A percentile compares a stretch with the other conserved stretches of the same genome.
These are phyloP conservation scores for Candida berthetii DNA, from an alignment of 805 yeast genomes.

Conservation along the genomic window DNA sequence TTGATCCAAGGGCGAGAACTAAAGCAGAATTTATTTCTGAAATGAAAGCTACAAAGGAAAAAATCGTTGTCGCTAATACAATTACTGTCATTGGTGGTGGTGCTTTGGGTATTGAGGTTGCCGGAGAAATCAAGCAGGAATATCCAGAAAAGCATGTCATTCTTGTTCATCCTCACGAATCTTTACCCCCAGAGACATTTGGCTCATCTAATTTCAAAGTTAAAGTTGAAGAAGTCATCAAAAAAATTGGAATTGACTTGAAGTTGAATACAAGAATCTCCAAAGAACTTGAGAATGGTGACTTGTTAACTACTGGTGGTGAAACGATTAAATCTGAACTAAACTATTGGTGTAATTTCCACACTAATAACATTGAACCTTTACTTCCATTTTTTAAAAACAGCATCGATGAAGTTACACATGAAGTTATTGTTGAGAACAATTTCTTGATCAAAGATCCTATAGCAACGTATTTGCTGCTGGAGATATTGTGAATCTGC, in stretches of 20 bases:
- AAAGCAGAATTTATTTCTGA: constrained; percentile 31
- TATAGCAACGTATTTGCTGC: constrained; percentile 26
- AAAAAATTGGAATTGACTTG: constrained; percentile 18
- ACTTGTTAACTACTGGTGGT: constrained; percentile 19
- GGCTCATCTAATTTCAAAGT: constrained; percentile 16
- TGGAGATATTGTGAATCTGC: constrained; percentile 29
- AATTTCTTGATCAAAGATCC: constrained; percentile 17
- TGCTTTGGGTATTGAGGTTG: constrained; percentile 44
- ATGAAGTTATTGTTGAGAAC: constrained; percentile 20
- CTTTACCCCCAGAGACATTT: constrained; percentile 32
- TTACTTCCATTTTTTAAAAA: constrained; percentile 16
- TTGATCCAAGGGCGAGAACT: constrained; percentile 40
- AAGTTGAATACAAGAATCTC: constrained; percentile 25
- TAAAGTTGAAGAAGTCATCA: constrained; percentile 7
- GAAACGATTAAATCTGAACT: constrained; percentile 23
- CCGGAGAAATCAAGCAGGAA: constrained; percentile 37
- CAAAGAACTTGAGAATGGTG: constrained; percentile 18
- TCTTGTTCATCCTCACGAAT: constrained; percentile 34
- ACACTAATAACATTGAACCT: constrained; percentile 26
- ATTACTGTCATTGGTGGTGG: constrained; percentile 49
- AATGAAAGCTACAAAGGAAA: constrained; percentile 28
- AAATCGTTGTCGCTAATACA: constrained; percentile 27
- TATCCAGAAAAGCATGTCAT: constrained; percentile 31
- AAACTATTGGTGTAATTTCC: constrained; percentile 31
- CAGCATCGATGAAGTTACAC: constrained; percentile 14